Conservation (phyloP, 2,329 filamentous ascomycete species). For the Xylaria sp. region DNA sequence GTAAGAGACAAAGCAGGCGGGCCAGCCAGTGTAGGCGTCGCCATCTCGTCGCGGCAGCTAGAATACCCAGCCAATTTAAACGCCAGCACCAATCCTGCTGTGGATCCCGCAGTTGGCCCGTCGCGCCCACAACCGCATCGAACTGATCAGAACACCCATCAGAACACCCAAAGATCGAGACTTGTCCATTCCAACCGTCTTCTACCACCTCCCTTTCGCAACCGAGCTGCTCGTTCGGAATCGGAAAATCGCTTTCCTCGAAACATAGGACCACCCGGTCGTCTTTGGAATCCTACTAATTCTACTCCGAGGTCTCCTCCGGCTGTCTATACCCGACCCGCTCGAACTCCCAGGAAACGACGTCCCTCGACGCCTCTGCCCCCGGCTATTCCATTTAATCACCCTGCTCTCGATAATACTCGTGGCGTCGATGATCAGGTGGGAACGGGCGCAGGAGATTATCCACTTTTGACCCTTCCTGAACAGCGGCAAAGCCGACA, state of each 20-base stretch:
- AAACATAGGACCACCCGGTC: conserved; percentile 56
- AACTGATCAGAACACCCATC: conserved; percentile 38
- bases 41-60: conserved; percentile 35
- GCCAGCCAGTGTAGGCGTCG: conserved; percentile 12
- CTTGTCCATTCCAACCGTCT: conserved; percentile 35
- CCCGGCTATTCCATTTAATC: conserved; percentile 61
- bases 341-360: conserved; percentile 52
- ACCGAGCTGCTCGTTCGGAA: conserved; percentile 49
- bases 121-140: conserved; percentile 36
- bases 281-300: conserved; percentile 71
- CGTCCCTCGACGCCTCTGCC: conserved; percentile 65
- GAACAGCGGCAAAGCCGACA: conserved; percentile 61
- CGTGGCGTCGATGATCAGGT: conserved; percentile 52
- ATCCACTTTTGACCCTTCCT: conserved; percentile 62
- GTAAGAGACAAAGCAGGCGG: conserved; percentile 40
- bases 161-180: conserved; percentile 40
- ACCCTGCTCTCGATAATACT: conserved; percentile 55
- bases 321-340: conserved; percentile 43
- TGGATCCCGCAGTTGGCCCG: conserved; percentile 7
- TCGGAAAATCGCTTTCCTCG: conserved; percentile 50
- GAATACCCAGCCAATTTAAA: conserved; percentile 19
- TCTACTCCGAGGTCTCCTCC: conserved; percentile 60
- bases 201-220: conserved; percentile 58
- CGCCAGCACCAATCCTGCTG: not conserved
- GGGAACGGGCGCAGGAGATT: conserved; percentile 57